phyloP scores from a whole-genome alignment of 2,329 filamentous ascomycete species.

The Colletotrichum sp. region DNA sequence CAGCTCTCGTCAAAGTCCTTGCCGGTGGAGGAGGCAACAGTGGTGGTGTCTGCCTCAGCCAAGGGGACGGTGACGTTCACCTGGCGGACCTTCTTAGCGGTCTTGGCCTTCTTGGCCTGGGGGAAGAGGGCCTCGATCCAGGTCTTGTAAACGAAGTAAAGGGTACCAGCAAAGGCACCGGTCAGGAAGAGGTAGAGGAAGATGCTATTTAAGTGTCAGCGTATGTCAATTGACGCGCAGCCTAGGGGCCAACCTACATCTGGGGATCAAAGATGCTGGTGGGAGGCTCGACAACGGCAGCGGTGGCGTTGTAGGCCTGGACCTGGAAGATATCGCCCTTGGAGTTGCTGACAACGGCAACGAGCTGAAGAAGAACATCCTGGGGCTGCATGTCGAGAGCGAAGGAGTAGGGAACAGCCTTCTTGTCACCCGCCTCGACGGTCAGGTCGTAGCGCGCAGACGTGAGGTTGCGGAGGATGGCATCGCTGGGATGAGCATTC shows the following conservation, averaged over 20 bases:
- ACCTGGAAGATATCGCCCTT: constrained; percentile 77
- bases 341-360: constrained; percentile 73
- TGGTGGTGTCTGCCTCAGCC: constrained; percentile 74
- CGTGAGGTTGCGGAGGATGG: constrained; percentile 85
- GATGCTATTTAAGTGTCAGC: constrained; percentile 63
- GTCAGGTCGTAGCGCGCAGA: constrained; percentile 74
- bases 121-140: constrained; percentile 97
- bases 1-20: constrained; percentile 90
- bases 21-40: constrained; percentile 68
- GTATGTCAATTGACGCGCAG: constrained; percentile 51
- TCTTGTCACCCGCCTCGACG: constrained; percentile 77
- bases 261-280: constrained; percentile 94
- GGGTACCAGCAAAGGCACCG: constrained; percentile 76
- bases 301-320: constrained; percentile 79
- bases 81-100: constrained; percentile 70
- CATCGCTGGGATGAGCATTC: constrained; percentile 50
- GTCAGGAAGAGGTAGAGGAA: constrained; percentile 96
- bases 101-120: constrained; percentile 74
- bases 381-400: constrained; percentile 91
- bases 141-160: constrained; percentile 98
- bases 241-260: constrained; percentile 68
- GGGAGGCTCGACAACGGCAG: constrained; percentile 87
- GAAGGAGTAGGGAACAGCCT: constrained; percentile 83
- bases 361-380: constrained; percentile 80
- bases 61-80: constrained; percentile 65